phyloP scores from a whole-genome alignment of 805 yeast genomes.

The Komagataella phaffii region DNA sequence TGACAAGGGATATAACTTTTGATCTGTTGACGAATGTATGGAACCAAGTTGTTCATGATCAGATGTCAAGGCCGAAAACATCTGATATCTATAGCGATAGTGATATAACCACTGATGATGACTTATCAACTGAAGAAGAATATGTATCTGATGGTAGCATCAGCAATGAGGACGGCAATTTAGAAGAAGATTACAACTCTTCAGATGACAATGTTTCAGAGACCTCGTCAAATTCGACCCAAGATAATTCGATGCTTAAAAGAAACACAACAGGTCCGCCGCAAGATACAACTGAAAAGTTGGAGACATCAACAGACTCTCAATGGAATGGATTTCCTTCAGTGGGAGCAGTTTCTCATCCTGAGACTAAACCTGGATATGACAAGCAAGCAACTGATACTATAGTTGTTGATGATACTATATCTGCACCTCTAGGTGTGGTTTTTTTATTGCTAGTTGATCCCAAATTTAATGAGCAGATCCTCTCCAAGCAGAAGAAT shows the following conservation, averaged over 20 bases:
- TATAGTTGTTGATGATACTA: constrained; percentile 35
- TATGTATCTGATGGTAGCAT: background rate
- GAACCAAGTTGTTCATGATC: constrained; percentile 28
- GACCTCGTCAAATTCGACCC: constrained; percentile 5
- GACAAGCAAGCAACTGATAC: constrained; percentile 34
- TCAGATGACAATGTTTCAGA: constrained; percentile 2
- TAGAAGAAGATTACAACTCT: background rate
- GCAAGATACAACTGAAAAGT: constrained; percentile 11
- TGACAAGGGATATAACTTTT: constrained; percentile 42
- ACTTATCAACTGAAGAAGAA: background rate
- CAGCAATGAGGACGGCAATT: background rate
- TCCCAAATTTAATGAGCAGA: constrained; percentile 24
- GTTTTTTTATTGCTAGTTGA: constrained; percentile 47
- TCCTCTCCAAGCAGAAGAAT: constrained; percentile 51
- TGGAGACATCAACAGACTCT: constrained; percentile 1
- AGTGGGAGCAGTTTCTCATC: constrained; percentile 23
- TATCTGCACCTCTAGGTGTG: constrained; percentile 54
- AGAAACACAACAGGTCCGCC: constrained; percentile 20
- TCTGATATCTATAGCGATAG: background rate
- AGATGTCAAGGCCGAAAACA: background rate
- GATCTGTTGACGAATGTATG: constrained; percentile 45
- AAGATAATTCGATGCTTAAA: constrained; percentile 9
- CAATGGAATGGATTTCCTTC: constrained; percentile 8
- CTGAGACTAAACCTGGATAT: constrained; percentile 25
- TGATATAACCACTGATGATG: background rate